Base-by-base conservation (phyloP, 768 basidiomycete genomes). In the Hysterangium stoloniferum region DNA sequence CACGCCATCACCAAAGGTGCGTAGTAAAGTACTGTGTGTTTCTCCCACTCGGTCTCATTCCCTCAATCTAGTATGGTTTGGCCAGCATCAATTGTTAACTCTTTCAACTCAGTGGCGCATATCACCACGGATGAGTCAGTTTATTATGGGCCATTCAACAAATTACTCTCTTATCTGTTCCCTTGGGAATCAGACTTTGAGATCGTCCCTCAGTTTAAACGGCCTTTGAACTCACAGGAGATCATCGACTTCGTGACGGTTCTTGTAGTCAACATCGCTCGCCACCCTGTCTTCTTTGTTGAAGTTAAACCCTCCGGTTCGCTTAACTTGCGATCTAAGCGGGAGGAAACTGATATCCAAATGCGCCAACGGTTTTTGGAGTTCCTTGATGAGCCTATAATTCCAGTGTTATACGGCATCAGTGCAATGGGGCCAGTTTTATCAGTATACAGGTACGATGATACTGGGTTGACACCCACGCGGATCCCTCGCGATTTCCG, bases 91-190 rank as follows among this genome's bases (percentile, higher is more conserved):
- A 40, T 15, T 15, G 13, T 48, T 32, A 34, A 48, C 17, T 31
- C 28, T 7, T 48, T 48, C 33, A 31, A 17, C 46, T 3, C 3
- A n/a, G 35, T n/a, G n/a, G 35, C 20, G 35, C n/a, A 37, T 20
- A 37, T n/a, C 35, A 31, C 19, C 37, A 34, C 24, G 17, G 19
- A 19, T 19, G 46, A 48, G 24, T 48, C 4, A 37, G n/a, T n/a
- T n/a, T n/a, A n/a, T n/a, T 50, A 50, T 47, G 48, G 48, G 15
- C 48, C 48, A 13, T 50, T 46, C 45, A 50, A 50, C 33, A 34
- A 15, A n/a, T 22, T 50, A 34, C 4, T 50, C 13, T 20, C 12
- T 28, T 19, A 50, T 20, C 48, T 48, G 46, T 50, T 50, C 28
- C 48, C 48, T 46, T n/a, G 15, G 13, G 22, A 22, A 12, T 13